phyloP scores from a whole-genome alignment of 129 eudicot species.

The Lactuca sativa region DNA sequence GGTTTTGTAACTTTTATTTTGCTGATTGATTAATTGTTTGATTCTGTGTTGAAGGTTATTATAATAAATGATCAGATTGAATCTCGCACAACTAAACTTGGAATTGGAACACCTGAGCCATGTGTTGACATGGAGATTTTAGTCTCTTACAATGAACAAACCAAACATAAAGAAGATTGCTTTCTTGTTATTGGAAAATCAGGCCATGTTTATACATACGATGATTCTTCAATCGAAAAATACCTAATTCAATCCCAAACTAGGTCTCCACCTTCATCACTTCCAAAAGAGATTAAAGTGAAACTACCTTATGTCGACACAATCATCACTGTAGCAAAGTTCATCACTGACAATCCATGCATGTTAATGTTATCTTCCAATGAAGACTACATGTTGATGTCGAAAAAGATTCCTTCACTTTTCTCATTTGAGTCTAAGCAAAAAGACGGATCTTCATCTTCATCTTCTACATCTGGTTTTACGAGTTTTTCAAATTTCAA shows the following conservation, averaged over 20 bases:
- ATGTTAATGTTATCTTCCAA: conserved; percentile 46
- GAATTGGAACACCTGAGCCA: conserved; percentile 69
- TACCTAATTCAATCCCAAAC: conserved; percentile 67
- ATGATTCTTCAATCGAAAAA: conserved; percentile 70
- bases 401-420: conserved; percentile 50
- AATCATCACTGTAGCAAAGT: conserved; percentile 58
- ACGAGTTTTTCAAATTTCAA: conserved; percentile 69
- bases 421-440: conserved; percentile 57
- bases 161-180: conserved; percentile 59
- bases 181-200: conserved; percentile 77
- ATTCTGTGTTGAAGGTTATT: conserved; percentile 58
- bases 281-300: conserved; percentile 71
- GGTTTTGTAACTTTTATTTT: conserved; percentile 7
- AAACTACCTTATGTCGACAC: conserved; percentile 74
- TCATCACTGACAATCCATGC: conserved; percentile 63
- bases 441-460: conserved; percentile 49
- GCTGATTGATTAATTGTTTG: not conserved
- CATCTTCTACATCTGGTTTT: conserved; percentile 26
- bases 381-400: conserved; percentile 53
- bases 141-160: conserved; percentile 47
- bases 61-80: conserved; percentile 76
- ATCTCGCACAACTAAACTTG: conserved; percentile 75
- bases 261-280: conserved; percentile 77
- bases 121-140: conserved; percentile 71
- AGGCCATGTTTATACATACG: conserved; percentile 64